A percentile compares a stretch with the other conserved stretches of the same genome.
Conservation (phyloP, 169 alveolate species). For the Cryptosporidium baileyi region DNA sequence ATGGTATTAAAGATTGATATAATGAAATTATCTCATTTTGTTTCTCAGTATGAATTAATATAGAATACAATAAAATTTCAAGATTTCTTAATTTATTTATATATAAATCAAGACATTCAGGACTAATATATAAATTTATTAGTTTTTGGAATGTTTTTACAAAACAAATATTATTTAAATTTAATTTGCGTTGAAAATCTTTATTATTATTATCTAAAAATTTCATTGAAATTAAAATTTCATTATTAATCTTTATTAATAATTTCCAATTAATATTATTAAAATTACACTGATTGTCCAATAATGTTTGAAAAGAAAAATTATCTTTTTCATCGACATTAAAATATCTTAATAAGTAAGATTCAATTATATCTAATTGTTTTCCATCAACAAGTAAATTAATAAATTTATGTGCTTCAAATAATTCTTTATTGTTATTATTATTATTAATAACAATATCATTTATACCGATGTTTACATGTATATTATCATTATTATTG, state of each 20-base stretch:
- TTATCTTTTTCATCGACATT: neutral
- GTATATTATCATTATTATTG: too few species aligned
- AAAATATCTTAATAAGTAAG: neutral
- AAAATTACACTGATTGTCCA: neutral
- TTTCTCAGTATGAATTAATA: constrained; percentile 13
- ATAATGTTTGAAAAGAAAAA: neutral
- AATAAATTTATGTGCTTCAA: neutral
- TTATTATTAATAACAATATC: too few species aligned
- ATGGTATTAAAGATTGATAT: neutral
- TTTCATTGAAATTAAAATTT: constrained; percentile 1
- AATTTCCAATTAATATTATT: neutral
- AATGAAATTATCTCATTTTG: neutral
- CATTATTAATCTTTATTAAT: neutral
- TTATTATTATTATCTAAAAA: neutral
- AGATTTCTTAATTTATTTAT: neutral
- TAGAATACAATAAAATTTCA: neutral
- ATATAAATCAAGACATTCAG: neutral
- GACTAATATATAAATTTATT: neutral
- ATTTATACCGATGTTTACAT: too few species aligned
- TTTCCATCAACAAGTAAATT: constrained; percentile 20
- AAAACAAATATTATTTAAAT: neutral
- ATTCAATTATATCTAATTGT: neutral
- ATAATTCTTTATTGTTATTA: neutral
- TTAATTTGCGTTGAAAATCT: neutral
- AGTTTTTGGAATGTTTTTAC: neutral